These are phyloP conservation scores for Zygoascus biomembranicola DNA, from an alignment of 805 yeast genomes.

Conservation along the genomic window DNA sequence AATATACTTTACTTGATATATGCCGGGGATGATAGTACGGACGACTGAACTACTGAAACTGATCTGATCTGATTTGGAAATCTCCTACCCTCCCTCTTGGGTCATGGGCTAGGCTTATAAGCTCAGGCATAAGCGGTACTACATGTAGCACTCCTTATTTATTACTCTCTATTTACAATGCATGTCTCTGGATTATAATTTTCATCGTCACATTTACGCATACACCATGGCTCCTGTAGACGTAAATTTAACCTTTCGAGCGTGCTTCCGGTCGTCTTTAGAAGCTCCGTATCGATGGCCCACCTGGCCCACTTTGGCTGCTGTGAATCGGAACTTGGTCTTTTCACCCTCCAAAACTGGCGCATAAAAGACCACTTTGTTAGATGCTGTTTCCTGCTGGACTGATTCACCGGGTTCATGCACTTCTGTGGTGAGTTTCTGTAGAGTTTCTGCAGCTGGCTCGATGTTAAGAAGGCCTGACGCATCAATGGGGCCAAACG, in stretches of 20 bases:
- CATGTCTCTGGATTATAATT: background rate
- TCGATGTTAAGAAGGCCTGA: constrained; percentile 74
- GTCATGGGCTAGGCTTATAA: background rate
- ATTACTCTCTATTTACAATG: background rate
- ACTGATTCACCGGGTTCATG: constrained; percentile 5
- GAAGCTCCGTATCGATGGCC: constrained; percentile 91
- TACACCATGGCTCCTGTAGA: constrained; percentile 17
- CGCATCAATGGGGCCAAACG: constrained; percentile 94
- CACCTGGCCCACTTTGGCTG: constrained; percentile 72
- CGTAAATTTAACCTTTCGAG: constrained; percentile 39
- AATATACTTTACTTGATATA: constrained; percentile 12
- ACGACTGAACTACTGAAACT: background rate
- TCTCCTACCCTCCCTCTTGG: too few species aligned
- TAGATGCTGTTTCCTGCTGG: constrained; percentile 28
- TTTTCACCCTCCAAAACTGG: constrained; percentile 61
- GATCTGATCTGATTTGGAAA: background rate
- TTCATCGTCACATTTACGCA: constrained; percentile 11
- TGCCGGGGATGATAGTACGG: background rate
- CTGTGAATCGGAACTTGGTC: constrained; percentile 62
- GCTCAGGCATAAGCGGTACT: too few species aligned
- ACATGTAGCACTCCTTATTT: too few species aligned
- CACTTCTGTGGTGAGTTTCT: constrained; percentile 41
- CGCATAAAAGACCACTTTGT: constrained; percentile 36
- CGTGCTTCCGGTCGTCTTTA: constrained; percentile 78
- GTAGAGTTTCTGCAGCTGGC: constrained; percentile 77